Evolutionary conservation across 768 basidiomycete species (phyloP).

Genomic region (Pleurotus cornucopiae): DNA sequence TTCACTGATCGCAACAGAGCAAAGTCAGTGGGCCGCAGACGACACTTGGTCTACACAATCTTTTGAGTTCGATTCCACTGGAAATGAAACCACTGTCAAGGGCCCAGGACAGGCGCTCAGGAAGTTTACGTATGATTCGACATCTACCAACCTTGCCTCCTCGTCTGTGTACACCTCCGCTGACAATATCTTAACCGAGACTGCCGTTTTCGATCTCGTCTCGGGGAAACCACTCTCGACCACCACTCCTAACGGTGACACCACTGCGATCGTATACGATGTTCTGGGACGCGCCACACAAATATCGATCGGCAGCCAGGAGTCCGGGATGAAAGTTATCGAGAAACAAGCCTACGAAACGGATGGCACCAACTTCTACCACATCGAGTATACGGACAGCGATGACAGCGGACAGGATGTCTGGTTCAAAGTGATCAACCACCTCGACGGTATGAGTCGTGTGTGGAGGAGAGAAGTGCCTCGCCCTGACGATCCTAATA

Average conservation of each 20-base stretch:
- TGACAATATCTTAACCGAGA: neutral
- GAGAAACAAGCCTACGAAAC: slow-evolving; percentile 3
- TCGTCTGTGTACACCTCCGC: slow-evolving; percentile 3
- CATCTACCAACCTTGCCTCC: slow-evolving; percentile 2
- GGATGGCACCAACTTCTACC: slow-evolving; percentile 3
- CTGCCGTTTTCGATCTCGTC: neutral
- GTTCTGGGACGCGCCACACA: neutral
- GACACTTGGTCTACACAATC: neutral
- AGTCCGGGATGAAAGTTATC: neutral
- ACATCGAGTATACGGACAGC: neutral
- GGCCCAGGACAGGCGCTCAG: neutral
- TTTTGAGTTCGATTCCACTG: slow-evolving; percentile 1
- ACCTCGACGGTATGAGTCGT: neutral
- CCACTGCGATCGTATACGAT: neutral
- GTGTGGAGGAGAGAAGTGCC: slow-evolving; percentile 6
- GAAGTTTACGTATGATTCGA: neutral
- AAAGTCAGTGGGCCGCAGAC: neutral
- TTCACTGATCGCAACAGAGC: neutral
- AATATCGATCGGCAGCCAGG: neutral
- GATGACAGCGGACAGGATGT: neutral
- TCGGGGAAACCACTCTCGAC: neutral
- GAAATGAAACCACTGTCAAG: neutral
- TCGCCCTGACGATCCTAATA: neutral
- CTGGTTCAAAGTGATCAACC: slow-evolving; percentile 2
- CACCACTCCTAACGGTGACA: slow-evolving; percentile 2